A percentile compares a stretch with the other conserved stretches of the same genome.
Conservation (phyloP, 352 stramenopile species). For the Globisporangium iwayamae region DNA sequence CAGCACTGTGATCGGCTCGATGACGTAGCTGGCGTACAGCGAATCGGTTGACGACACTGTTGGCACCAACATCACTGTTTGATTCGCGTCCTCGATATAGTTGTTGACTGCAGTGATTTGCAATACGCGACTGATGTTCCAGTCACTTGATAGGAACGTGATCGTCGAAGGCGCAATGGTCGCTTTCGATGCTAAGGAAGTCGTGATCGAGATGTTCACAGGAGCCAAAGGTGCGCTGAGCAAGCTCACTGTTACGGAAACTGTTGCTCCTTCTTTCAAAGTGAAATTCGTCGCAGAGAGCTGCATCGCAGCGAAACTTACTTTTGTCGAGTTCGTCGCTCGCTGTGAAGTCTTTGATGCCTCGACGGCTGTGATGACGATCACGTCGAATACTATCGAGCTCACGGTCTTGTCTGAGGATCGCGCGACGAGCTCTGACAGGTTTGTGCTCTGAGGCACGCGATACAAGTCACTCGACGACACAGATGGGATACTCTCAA, state of each 20-base stretch:
- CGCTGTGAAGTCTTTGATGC: conserved; percentile 37
- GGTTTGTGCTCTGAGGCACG: conserved; percentile 24
- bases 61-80: conserved; percentile 18
- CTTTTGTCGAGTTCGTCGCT: conserved; percentile 18
- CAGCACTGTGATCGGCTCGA: conserved; percentile 29
- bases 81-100: conserved; percentile 45
- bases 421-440: conserved; percentile 29
- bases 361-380: conserved; percentile 27
- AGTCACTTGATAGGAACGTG: conserved; percentile 32
- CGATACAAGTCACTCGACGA: conserved; percentile 31
- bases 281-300: conserved; percentile 38
- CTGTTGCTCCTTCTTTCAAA: conserved; percentile 33
- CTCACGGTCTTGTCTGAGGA: conserved; percentile 21
- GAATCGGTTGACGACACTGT: conserved; percentile 32
- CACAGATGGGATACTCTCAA: conserved; percentile 27
- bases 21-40: conserved; percentile 25
- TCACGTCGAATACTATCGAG: conserved; percentile 33
- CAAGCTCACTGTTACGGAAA: conserved; percentile 25
- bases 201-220: conserved; percentile 37
- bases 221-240: conserved; percentile 33
- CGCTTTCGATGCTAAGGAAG: conserved; percentile 26
- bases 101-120: conserved; percentile 45
- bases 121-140: conserved; percentile 28
- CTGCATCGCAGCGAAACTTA: conserved; percentile 34
- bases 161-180: conserved; percentile 19